Evolutionary conservation across 2,329 filamentous ascomycete genomes (phyloP), one percentile per base, ranked within the genome.

Genomic region (Remersonia thermophila): DNA sequence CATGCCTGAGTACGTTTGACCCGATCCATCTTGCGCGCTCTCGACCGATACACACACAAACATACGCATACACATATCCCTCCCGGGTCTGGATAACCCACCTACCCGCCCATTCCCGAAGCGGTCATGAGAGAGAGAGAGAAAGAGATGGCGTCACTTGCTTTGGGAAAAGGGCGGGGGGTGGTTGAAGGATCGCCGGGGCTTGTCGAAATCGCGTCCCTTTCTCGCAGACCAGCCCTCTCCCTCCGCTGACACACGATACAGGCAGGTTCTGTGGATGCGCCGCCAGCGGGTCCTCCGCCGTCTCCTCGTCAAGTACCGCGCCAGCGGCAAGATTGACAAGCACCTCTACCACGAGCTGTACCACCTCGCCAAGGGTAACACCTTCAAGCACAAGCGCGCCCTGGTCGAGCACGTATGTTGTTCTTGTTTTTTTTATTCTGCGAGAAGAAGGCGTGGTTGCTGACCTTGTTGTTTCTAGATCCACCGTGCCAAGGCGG

Each of bases 371-470:
- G 91, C 83, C 81, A 98, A 98, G 87, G 93, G 91, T 93, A 98
- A 98, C 82, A 89, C 91, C 67, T 98, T 98, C 83, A 98, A 98
- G 87, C 91, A 98, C 85, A 98, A 96, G 87, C 83, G 91, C 71
- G 91, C 87, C 62, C 81, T 98, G 59, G 86, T 98, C 65, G 91
- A 98, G 80, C 91, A 98, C 76, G 91, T 98, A 93, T 62, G 91
- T 85, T 39, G 40, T 9, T 13, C 9, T 7, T 4, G 2, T 11
- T 14, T 12, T 4, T 44, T 38, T 17, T 13, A 25, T 26, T 23
- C 10, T 9, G 5, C 28, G 11, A 9, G 13, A 20, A 11, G 18
- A 15, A 9, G 14, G 31, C 32, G 13, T 16, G 27, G 32, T 30
- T 42, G 34, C 43, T 47, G 37, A 46, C 47, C 36, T 20, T 15